Conservation (phyloP, 1,139 yeast genomes). For the Protomyces lactucae-debilis region DNA sequence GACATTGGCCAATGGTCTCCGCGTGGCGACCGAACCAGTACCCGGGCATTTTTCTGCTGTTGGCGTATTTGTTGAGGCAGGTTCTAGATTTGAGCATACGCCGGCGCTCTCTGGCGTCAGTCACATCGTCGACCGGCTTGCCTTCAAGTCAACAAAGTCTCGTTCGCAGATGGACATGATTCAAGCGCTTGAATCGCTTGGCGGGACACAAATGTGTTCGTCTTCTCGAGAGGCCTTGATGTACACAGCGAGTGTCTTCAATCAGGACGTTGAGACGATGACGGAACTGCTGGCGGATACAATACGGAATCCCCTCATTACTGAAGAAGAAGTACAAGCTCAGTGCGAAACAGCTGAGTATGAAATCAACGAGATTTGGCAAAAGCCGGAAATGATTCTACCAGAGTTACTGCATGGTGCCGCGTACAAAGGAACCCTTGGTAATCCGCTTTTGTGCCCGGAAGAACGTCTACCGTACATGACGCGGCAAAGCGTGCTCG, state of each 20-base stretch:
- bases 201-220: constrained; percentile 93
- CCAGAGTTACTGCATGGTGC: constrained; percentile 85
- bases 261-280: constrained; percentile 79
- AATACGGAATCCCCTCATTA: constrained; percentile 61
- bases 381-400: constrained; percentile 76
- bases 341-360: constrained; percentile 71
- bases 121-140: constrained; percentile 77
- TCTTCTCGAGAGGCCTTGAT: constrained; percentile 87
- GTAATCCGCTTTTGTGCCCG: constrained; percentile 82
- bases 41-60: constrained; percentile 90
- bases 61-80: constrained; percentile 86
- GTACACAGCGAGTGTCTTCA: constrained; percentile 92
- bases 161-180: constrained; percentile 66
- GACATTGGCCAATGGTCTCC: constrained; percentile 67
- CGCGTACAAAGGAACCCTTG: constrained; percentile 74
- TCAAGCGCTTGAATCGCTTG: constrained; percentile 67
- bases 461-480: constrained; percentile 58
- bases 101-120: constrained; percentile 57
- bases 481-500: constrained; percentile 50
- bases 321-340: constrained; percentile 66
- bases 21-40: constrained; percentile 76
- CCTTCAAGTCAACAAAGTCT: constrained; percentile 70
- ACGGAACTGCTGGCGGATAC: constrained; percentile 75
- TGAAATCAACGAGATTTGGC: constrained; percentile 75
- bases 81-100: constrained; percentile 69